A percentile compares a stretch with the other conserved stretches of the same genome.
phyloP scores from a whole-genome alignment of 352 stramenopile species.

The Pythium periplocum region DNA sequence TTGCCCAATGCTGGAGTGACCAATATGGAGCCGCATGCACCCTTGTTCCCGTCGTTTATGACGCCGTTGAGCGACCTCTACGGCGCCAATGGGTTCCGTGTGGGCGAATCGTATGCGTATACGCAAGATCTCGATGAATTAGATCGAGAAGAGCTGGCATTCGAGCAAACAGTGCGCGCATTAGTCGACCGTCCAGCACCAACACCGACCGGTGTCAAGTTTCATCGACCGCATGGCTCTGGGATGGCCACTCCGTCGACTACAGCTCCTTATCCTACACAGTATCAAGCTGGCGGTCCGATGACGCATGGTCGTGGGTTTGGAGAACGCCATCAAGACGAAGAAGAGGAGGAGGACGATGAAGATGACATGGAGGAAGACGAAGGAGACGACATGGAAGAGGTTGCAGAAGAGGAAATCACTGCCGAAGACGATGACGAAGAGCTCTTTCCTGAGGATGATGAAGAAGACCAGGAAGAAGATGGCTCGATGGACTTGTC shows the following conservation, averaged over 20 bases:
- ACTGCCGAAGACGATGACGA: constrained; percentile 19
- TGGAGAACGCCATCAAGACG: neutral
- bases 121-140: constrained; percentile 44
- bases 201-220: constrained; percentile 55
- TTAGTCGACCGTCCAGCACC: constrained; percentile 45
- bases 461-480: constrained; percentile 24
- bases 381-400: constrained; percentile 33
- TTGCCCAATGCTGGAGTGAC: too few species aligned
- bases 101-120: constrained; percentile 41
- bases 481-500: constrained; percentile 32
- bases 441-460: constrained; percentile 25
- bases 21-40: constrained; percentile 18
- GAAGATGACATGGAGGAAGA: constrained; percentile 32
- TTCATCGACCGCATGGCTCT: constrained; percentile 27
- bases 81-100: constrained; percentile 38
- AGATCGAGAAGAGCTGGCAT: constrained; percentile 46
- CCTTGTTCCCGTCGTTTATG: constrained; percentile 31
- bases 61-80: constrained; percentile 55
- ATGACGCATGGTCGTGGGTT: neutral
- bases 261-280: neutral
- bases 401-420: constrained; percentile 31
- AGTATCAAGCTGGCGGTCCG: too few species aligned
- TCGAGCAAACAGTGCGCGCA: constrained; percentile 43
- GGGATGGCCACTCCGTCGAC: neutral
- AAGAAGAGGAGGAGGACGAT: constrained; percentile 23